phyloP scores from a whole-genome alignment of 257 asterid genomes.

The Solanum tacnaense region DNA sequence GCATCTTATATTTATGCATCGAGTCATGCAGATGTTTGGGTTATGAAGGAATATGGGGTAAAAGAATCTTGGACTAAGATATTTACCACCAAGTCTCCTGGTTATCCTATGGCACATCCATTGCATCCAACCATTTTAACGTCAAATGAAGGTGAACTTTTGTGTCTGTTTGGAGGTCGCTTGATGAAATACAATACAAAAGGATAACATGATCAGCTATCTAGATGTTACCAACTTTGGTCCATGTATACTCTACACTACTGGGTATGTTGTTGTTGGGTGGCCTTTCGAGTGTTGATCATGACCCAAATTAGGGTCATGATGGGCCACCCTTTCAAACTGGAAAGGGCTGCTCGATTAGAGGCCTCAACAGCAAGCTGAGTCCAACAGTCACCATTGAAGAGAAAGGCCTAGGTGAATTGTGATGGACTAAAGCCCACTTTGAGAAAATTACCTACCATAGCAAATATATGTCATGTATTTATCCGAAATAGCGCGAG shows the following conservation, averaged over 20 bases:
- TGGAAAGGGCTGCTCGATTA: not conserved
- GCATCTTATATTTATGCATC: not conserved
- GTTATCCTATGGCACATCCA: not conserved
- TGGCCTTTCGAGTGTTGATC: not conserved
- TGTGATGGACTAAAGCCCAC: not conserved
- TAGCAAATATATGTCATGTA: not conserved
- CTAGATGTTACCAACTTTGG: not conserved
- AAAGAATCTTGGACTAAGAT: not conserved
- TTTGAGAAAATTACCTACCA: not conserved
- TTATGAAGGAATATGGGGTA: not conserved
- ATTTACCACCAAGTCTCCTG: not conserved
- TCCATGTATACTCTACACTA: not conserved
- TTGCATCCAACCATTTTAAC: not conserved
- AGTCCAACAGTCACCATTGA: not conserved
- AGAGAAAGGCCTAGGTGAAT: not conserved
- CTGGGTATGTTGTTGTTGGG: not conserved
- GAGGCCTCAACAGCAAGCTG: not conserved
- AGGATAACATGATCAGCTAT: not conserved
- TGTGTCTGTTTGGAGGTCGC: not conserved
- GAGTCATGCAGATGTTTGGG: not conserved
- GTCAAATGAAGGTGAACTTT: not conserved
- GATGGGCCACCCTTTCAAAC: too few species aligned
- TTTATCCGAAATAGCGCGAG: not conserved
- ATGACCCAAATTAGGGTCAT: too few species aligned
- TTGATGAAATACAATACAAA: not conserved